Evolutionary conservation across 345 rosid species (phyloP).

Genomic region (Psidium friedrichsthalianum): DNA sequence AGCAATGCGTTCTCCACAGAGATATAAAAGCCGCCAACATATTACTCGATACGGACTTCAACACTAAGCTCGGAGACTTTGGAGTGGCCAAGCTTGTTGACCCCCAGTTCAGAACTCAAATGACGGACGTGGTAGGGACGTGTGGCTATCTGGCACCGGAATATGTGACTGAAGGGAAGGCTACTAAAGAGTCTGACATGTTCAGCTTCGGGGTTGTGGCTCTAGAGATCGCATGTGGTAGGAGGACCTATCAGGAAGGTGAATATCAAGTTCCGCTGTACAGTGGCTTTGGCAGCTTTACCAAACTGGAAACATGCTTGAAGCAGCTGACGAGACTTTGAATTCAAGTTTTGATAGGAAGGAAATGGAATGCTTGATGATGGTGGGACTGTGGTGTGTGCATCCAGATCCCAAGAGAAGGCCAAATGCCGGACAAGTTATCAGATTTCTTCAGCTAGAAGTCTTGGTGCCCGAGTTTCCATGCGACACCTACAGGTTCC

Average conservation of each 20-base stretch:
- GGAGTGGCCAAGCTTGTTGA: too few relatives aligned
- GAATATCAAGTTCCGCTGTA: fast-evolving
- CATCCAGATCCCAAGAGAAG: background rate
- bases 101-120: too few relatives aligned
- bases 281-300: background rate
- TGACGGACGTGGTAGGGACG: too few relatives aligned
- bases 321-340: background rate
- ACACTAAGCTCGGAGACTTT: too few relatives aligned
- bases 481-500: background rate
- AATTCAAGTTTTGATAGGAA: background rate
- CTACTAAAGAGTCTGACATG: background rate
- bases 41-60: too few relatives aligned
- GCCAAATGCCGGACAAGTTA: background rate
- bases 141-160: too few relatives aligned
- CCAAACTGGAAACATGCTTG: background rate
- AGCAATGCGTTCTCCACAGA: too few relatives aligned
- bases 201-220: background rate
- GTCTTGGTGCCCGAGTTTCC: background rate
- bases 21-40: too few relatives aligned
- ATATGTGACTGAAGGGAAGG: background rate
- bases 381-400: background rate
- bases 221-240: background rate
- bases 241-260: background rate
- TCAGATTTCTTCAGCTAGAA: background rate
- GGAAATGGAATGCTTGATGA: background rate